phyloP scores from a whole-genome alignment of 139 green algal species.

The Deuterostichococcus epilithicus region DNA sequence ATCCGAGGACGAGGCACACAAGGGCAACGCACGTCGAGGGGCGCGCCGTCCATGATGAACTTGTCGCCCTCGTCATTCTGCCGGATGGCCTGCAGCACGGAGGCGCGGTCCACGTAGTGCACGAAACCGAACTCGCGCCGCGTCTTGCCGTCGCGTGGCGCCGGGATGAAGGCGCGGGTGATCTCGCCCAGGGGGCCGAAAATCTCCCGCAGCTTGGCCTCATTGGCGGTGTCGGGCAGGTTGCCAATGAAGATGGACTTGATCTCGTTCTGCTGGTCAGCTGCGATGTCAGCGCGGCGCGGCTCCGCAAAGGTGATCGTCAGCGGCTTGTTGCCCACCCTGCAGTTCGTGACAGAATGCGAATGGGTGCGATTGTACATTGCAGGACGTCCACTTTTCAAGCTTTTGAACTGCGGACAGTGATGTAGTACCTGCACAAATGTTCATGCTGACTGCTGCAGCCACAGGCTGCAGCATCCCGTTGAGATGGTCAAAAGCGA shows the following conservation, averaged over 20 bases:
- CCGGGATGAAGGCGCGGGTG: conserved; percentile 42
- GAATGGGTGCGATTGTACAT: too few species aligned
- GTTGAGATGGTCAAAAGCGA: too few species aligned
- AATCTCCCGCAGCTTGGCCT: conserved; percentile 58
- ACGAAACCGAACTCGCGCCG: conserved; percentile 81
- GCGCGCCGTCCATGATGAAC: conserved; percentile 44
- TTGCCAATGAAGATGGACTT: conserved; percentile 81
- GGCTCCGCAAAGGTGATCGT: conserved; percentile 76
- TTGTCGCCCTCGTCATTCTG: conserved; percentile 29
- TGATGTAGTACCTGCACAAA: too few species aligned
- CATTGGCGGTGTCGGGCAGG: conserved; percentile 58
- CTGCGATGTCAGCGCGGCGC: conserved; percentile 33
- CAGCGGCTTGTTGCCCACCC: conserved; percentile 44
- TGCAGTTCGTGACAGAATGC: conserved; percentile 18
- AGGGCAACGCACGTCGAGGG: conserved; percentile 49
- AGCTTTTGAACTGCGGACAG: too few species aligned
- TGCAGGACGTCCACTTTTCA: too few species aligned
- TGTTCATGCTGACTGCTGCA: too few species aligned
- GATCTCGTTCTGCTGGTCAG: conserved; percentile 25
- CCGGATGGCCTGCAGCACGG: conserved; percentile 51
- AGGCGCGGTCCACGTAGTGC: conserved; percentile 67
- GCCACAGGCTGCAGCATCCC: too few species aligned
- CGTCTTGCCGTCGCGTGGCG: conserved; percentile 33
- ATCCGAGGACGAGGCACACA: too few species aligned
- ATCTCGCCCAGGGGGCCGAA: conserved; percentile 74